Base-by-base conservation (phyloP, 495 filamentous ascomycete species). In the Cladorrhinum samala region DNA sequence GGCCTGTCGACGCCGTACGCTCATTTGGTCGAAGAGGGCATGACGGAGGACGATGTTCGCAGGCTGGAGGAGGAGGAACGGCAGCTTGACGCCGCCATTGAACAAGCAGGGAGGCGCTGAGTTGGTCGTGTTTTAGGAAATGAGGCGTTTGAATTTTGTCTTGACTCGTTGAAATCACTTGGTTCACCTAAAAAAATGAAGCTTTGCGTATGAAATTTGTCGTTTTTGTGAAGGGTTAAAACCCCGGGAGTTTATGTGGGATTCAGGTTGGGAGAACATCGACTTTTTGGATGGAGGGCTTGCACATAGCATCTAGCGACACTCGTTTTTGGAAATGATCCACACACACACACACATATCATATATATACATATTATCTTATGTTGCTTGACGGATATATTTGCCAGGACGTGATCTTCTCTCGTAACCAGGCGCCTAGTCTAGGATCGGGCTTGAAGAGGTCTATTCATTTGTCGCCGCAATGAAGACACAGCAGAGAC, bases 21-120 rank as follows among this genome's bases (percentile, higher is more conserved):
- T 23, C 73, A 77, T 37, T 52, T 77, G 39, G 68, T 77, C 21
- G 75, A 77, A 54, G 73, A 76, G 37, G 75, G 72, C 49, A 77
- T 77, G 75, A 77, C 75, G 45, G 68, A 67, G 21, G 73, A 72
- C 2, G 69, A 77, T 54, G 72, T 77, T 19, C 57, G 67, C 25
- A 47, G 72, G 60, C 39, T 77, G 23, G 75, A 77, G 49, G 75
- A 77, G 49, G 75, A 77, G 50, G 75, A 77, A 61, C 52, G 72
- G 41, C 67, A 73, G 48, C 56, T 77, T 23, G 75, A 77, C 47
- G 71, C 64, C 19, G 73, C 69, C n/a, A 77, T 77, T 55, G 69
- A 74, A 56, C 60, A 68, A 13, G 67, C 68, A 1, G 68, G 64
- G 9, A 62, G 67, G 24, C 57, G 56, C n/a, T 50, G 27, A 33